Conservation (phyloP, 2,329 filamentous ascomycete genomes). For the Fusarium continuum region DNA sequence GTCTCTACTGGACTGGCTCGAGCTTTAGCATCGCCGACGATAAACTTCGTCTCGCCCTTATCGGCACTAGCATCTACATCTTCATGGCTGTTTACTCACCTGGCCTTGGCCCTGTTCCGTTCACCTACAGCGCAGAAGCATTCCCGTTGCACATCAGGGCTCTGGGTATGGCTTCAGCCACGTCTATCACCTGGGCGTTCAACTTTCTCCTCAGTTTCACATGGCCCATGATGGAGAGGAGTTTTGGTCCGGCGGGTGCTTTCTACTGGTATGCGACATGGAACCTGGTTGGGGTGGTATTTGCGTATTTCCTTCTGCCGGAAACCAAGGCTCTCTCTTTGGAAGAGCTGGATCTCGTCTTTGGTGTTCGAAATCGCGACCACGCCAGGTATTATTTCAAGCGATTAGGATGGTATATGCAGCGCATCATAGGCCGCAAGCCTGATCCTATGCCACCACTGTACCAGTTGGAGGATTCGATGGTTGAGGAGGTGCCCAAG, state of each 20-base stretch:
- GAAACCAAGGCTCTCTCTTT: conserved; percentile 61
- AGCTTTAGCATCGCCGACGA: background rate
- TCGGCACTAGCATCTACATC: conserved; percentile 48
- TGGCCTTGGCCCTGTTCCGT: conserved; percentile 50
- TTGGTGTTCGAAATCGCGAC: conserved; percentile 53
- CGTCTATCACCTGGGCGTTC: conserved; percentile 49
- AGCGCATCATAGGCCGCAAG: conserved; percentile 2
- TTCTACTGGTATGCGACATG: conserved; percentile 58
- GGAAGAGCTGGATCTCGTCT: conserved; percentile 61
- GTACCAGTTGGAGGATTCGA: conserved; percentile 20
- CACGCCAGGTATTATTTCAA: conserved; percentile 52
- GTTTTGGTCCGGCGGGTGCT: conserved; percentile 43
- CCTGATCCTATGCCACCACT: conserved; percentile 23
- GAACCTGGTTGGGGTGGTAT: conserved; percentile 56
- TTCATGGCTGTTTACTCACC: conserved; percentile 51
- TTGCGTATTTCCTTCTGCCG: conserved; percentile 60
- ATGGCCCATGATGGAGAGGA: conserved; percentile 44
- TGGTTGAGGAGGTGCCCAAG: conserved; percentile 50
- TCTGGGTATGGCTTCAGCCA: conserved; percentile 51
- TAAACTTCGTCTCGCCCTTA: conserved; percentile 38
- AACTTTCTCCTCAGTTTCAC: conserved; percentile 49
- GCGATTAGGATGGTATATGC: conserved; percentile 21
- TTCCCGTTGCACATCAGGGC: conserved; percentile 50
- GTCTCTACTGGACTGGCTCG: conserved; percentile 43
- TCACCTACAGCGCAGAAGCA: conserved; percentile 51